Evolutionary conservation across 495 filamentous ascomycete genomes (phyloP), one percentile per base, ranked within the genome.

Genomic region (Elasticomyces elasticus): DNA sequence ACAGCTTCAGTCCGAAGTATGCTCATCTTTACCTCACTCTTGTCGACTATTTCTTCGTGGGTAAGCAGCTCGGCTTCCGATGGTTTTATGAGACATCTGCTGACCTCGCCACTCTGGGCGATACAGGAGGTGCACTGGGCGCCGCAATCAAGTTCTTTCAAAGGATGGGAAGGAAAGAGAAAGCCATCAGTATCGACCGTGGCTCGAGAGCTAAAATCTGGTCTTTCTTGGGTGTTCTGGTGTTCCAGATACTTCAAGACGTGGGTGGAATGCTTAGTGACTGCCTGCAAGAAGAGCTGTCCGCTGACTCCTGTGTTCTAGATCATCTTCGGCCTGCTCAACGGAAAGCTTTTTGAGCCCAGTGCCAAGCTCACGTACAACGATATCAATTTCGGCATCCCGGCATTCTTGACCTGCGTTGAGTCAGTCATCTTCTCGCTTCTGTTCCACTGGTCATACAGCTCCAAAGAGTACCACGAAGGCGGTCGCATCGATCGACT

Each of bases 311-410:
- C 15, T 17, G 19, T 40, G 13, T 40, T 17, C 35, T 17, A 40
- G 35, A 26, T 58, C 28, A 40, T 58, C 22, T 58, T 58, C 41
- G 49, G 51, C 28, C 3, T 58, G 17, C 25, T 58, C 11, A 58
- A 58, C 19, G 55, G 55, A 31, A 58, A 58, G 28, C 55, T 58
- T 13, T 58, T 58, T 26, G 35, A 15, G 13, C 55, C 55, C 15
- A 15, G 38, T 1, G 26, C 35, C 11, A 53, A 51, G 5, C 25
- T 37, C 23, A 58, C 55, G 5, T 58, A 58, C 42, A 58, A 58
- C 42, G 55, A 58, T 41, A 52, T 58, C 49, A 58, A 58, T 26
- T 58, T 58, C 49, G 55, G 55, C 49, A 26, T 58, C n/a, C 55
- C 55, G 26, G 41, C 55, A 11, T 53, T 58, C 17, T 33, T 58